Base-by-base conservation (phyloP, 306 rosid species). In the Macrotyloma uniflorum region DNA sequence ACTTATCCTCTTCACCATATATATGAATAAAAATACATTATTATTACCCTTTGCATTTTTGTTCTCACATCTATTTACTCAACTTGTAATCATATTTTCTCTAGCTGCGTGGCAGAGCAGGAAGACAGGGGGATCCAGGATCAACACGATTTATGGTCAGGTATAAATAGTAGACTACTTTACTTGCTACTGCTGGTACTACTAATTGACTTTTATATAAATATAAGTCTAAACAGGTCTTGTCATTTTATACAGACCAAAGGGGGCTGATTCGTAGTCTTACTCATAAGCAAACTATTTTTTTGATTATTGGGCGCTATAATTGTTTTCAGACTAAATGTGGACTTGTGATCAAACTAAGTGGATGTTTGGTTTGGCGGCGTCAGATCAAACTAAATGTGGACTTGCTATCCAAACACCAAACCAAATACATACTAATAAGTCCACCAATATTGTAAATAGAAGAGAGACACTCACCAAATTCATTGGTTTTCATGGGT, bases 41-140 rank as follows among this genome's bases (percentile, higher is more conserved):
- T 58, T 8, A 28, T 30, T 5, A 38, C 57, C 12, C 69, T 20
- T 47, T 40, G 26, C 20, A 13, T 47, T 38, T 79, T 65, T 43
- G 69, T 78, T 38, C 59, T 59, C 70, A 43, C 54, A 42, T 82
- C 78, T 63, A 46, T 20, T 71, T 81, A 53, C 61, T 66, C 46
- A 54, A 49, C 55, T 65, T 70, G 57, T 67, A 24, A 28, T 64
- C 54, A 26, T 85, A 62, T 72, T 85, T 81, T 80, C 36, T 83
- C 77, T 78, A 94, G 98, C 97, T 94, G 75, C 98, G 98, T 65
- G 98, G 98, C 76, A 88, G 98, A 87, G 97, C 98, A 19, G 98
- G 98, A 78, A 87, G 98, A 85, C 98, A 94, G 81, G 98, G 97
- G 72, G 98, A 94, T 81, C 98, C 98, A 59, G 98, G 98, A 77